A percentile compares a stretch with the other conserved stretches of the same genome.
phyloP scores from a whole-genome alignment of 495 filamentous ascomycete genomes.

The Tuber aestivum region DNA sequence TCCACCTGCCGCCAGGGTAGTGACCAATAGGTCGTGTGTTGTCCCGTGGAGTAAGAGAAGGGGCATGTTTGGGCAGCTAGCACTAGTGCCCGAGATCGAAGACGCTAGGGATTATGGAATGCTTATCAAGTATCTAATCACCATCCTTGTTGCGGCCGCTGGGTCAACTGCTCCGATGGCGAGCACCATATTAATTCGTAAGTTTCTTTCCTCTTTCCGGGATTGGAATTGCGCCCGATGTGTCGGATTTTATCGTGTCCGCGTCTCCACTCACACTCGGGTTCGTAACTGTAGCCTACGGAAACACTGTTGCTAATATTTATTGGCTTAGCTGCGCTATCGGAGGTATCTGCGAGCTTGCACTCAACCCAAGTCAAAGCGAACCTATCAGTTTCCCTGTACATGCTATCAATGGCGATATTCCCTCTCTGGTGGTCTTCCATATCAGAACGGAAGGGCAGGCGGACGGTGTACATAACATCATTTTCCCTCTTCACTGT shows the following conservation, averaged over 20 bases:
- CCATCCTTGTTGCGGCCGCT: slow-evolving; percentile 68
- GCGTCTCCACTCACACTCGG: neutral
- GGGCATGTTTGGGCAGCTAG: slow-evolving; percentile 66
- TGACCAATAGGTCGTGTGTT: slow-evolving; percentile 43
- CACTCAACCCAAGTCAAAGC: slow-evolving; percentile 62
- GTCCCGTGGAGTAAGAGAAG: slow-evolving; percentile 64
- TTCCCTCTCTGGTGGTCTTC: slow-evolving; percentile 94
- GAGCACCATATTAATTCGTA: slow-evolving; percentile 76
- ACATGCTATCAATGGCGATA: slow-evolving; percentile 85
- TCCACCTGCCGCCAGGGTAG: slow-evolving; percentile 10
- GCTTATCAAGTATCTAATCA: slow-evolving; percentile 78
- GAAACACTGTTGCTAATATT: neutral
- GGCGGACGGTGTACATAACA: slow-evolving; percentile 75
- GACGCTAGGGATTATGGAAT: slow-evolving; percentile 66
- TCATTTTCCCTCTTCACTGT: slow-evolving; percentile 78
- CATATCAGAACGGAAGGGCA: slow-evolving; percentile 76
- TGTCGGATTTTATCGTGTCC: neutral
- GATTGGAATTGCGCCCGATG: neutral
- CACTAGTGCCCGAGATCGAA: slow-evolving; percentile 76
- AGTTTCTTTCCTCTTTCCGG: slow-evolving; percentile 42
- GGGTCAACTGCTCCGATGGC: slow-evolving; percentile 77
- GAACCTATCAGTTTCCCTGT: slow-evolving; percentile 77
- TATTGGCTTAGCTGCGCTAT: slow-evolving; percentile 58
- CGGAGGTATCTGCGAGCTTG: slow-evolving; percentile 61
- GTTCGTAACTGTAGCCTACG: neutral